These are phyloP conservation scores for Saccharomyces hybrid DNA, from an alignment of 1,139 yeast genomes.

Conservation along the genomic window DNA sequence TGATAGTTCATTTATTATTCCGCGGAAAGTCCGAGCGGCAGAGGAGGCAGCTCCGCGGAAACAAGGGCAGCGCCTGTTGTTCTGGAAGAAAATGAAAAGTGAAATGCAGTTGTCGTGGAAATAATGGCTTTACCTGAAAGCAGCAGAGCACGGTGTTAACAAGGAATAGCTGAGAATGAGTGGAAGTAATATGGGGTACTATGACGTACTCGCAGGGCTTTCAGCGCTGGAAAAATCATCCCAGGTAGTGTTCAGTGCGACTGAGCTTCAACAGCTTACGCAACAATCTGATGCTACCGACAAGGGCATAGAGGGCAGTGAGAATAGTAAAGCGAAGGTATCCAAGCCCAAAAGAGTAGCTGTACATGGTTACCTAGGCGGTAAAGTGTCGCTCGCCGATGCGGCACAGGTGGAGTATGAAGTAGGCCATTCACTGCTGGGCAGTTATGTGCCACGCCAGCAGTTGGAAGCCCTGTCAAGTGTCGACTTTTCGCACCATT, in stretches of 20 bases:
- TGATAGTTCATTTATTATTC: background rate
- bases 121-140: background rate
- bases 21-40: background rate
- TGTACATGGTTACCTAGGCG: constrained; percentile 29
- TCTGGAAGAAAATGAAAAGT: background rate
- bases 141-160: background rate
- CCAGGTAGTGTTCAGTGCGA: constrained; percentile 20
- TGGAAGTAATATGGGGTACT: constrained; percentile 15
- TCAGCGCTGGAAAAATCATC: constrained; percentile 28
- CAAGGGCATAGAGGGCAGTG: constrained; percentile 8
- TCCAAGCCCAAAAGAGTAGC: constrained; percentile 14
- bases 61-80: background rate
- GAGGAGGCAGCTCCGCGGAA: background rate
- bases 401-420: constrained; percentile 22
- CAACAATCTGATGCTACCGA: constrained; percentile 8
- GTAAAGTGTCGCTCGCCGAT: constrained; percentile 21
- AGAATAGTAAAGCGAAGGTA: constrained; percentile 6
- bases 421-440: constrained; percentile 27
- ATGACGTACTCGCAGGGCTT: constrained; percentile 26
- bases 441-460: constrained; percentile 30
- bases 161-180: background rate
- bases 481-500: constrained; percentile 31
- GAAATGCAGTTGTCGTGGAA: background rate
- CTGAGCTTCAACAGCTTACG: constrained; percentile 23
- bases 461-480: constrained; percentile 30